phyloP scores from a whole-genome alignment of 331 rosid genomes.

The Malus hybrid region DNA sequence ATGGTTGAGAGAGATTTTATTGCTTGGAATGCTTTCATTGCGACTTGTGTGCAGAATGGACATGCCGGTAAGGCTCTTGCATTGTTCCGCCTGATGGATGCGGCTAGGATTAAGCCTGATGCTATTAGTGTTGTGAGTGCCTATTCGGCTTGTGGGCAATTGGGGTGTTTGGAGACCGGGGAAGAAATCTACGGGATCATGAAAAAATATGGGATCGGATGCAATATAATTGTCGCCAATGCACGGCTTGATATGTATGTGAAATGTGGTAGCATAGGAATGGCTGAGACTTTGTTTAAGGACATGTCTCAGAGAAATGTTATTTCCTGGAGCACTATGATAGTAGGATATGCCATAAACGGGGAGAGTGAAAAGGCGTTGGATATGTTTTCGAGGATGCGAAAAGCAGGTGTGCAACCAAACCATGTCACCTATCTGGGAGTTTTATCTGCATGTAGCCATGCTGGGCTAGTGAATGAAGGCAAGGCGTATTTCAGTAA shows the following conservation, averaged over 20 bases:
- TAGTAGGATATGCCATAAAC: constrained; percentile 27
- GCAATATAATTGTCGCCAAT: constrained; percentile 30
- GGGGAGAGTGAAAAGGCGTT: constrained; percentile 25
- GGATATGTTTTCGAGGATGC: constrained; percentile 26
- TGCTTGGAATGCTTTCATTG: constrained; percentile 29
- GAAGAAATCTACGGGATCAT: constrained; percentile 19
- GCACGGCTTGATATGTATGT: constrained; percentile 33
- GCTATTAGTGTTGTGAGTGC: constrained; percentile 23
- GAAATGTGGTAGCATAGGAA: constrained; percentile 21
- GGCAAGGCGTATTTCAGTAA: constrained; percentile 21
- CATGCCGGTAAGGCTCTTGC: constrained; percentile 17
- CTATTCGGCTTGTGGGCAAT: constrained; percentile 26
- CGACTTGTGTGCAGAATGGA: constrained; percentile 24
- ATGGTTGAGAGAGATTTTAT: constrained; percentile 30
- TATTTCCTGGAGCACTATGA: constrained; percentile 30
- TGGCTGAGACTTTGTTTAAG: constrained; percentile 24
- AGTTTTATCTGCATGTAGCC: constrained; percentile 29
- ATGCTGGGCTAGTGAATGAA: constrained; percentile 27
- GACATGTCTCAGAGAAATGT: constrained; percentile 13
- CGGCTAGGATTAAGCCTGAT: constrained; percentile 19
- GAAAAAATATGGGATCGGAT: constrained; percentile 14
- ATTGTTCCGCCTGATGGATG: constrained; percentile 16
- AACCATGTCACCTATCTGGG: constrained; percentile 27
- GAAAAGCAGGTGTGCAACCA: constrained; percentile 16
- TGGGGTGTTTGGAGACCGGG: constrained; percentile 31